Evolutionary conservation across 106 monocot genomes (phyloP).

Genomic region (Apostasia shenzhenica): DNA sequence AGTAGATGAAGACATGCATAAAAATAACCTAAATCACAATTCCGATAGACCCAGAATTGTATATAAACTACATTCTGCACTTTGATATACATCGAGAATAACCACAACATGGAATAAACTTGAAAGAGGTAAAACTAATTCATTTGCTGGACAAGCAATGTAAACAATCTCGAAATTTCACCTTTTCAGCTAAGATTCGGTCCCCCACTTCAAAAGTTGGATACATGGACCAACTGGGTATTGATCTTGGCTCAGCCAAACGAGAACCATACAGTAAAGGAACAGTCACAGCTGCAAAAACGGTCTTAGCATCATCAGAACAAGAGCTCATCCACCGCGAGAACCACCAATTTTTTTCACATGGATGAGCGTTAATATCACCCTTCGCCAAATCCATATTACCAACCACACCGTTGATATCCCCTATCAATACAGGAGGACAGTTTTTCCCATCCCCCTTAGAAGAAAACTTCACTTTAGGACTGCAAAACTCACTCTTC

Average conservation of each 20-base stretch:
- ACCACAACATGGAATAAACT: too few species aligned
- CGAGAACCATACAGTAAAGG: constrained; percentile 41
- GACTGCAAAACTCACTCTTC: not conserved
- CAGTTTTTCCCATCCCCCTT: not conserved
- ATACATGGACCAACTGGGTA: constrained; percentile 54
- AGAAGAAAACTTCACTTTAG: not conserved
- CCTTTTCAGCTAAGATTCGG: constrained; percentile 66
- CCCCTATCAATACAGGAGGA: too few species aligned
- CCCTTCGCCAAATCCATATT: not conserved
- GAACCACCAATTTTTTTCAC: constrained; percentile 20
- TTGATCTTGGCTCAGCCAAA: constrained; percentile 55
- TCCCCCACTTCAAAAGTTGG: constrained; percentile 71
- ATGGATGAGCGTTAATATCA: not conserved
- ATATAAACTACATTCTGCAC: too few species aligned
- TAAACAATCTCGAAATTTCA: constrained; percentile 3
- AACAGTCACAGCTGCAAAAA: constrained; percentile 52
- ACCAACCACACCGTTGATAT: not conserved
- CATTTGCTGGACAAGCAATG: too few species aligned
- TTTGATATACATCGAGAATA: too few species aligned
- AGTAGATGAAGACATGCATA: too few species aligned
- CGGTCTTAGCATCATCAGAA: constrained; percentile 49
- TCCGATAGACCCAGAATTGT: too few species aligned
- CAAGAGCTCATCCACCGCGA: constrained; percentile 45
- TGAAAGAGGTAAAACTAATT: too few species aligned
- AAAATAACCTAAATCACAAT: too few species aligned